A percentile compares a stretch with the other conserved stretches of the same genome.
Evolutionary conservation across 495 filamentous ascomycete genomes (phyloP).

Genomic region (Talaromyces thailandensis): DNA sequence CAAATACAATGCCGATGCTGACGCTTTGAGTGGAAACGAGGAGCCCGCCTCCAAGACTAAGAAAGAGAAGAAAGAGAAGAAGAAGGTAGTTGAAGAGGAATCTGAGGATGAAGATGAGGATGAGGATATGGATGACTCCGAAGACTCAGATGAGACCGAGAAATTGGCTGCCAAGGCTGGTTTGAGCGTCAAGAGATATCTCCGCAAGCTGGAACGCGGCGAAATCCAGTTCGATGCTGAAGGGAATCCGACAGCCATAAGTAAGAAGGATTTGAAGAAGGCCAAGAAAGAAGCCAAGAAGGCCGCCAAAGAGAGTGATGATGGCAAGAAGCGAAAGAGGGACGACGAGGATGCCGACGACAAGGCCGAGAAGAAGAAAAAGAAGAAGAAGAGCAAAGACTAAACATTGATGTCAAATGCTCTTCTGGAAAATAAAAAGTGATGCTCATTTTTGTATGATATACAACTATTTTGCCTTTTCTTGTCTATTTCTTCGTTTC

Average conservation of each 20-base stretch:
- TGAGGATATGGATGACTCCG: constrained; percentile 46
- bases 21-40: constrained; percentile 70
- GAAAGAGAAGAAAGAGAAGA: constrained; percentile 39
- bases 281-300: constrained; percentile 58
- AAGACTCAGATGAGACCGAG: constrained; percentile 36
- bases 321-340: constrained; percentile 47
- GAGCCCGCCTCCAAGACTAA: constrained; percentile 37
- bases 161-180: constrained; percentile 52
- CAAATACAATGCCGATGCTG: constrained; percentile 92
- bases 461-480: constrained; percentile 27
- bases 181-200: constrained; percentile 58
- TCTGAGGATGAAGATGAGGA: constrained; percentile 37
- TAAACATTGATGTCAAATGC: constrained; percentile 19
- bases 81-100: constrained; percentile 37
- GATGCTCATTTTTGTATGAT: constrained; percentile 38
- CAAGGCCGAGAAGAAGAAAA: constrained; percentile 47
- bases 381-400: constrained; percentile 44
- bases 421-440: neutral
- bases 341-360: constrained; percentile 36
- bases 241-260: constrained; percentile 51
- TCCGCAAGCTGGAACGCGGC: constrained; percentile 61
- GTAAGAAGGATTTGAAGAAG: constrained; percentile 73
- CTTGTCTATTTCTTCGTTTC: constrained; percentile 20
- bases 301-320: constrained; percentile 32
- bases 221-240: constrained; percentile 51